These are phyloP conservation scores for Heterobasidion irregulare DNA, from an alignment of 1,284 basidiomycete species.

Conservation along the genomic window DNA sequence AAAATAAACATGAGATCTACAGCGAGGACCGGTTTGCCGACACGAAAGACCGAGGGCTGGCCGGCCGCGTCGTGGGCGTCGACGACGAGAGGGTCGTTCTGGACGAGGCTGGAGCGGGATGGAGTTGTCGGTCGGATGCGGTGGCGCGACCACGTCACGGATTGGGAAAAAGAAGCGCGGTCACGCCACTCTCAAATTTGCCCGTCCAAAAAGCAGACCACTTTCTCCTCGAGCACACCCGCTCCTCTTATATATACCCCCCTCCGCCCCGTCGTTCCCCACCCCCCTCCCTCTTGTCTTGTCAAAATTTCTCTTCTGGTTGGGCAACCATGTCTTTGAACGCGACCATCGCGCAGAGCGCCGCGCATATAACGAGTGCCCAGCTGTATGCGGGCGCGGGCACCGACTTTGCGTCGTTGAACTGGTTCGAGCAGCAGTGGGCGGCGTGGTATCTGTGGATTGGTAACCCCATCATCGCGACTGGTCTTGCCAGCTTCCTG, in stretches of 20 bases:
- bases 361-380: constrained; percentile 16
- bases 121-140: not conserved
- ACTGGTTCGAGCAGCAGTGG: constrained; percentile 77
- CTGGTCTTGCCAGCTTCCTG: constrained; percentile 89
- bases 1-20: too few species aligned
- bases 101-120: not conserved
- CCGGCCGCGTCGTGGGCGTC: too few species aligned
- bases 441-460: constrained; percentile 79
- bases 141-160: not conserved
- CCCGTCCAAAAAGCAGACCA: constrained; percentile 1
- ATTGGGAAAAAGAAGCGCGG: not conserved
- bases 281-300: not conserved
- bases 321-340: constrained; percentile 9
- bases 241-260: not conserved
- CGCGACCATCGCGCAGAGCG: constrained; percentile 1
- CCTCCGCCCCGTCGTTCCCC: not conserved
- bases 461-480: constrained; percentile 90
- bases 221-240: not conserved
- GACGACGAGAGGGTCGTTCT: not conserved
- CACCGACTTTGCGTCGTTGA: constrained; percentile 60
- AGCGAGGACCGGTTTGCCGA: too few species aligned
- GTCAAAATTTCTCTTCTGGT: not conserved
- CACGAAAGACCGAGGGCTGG: too few species aligned
- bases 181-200: not conserved
- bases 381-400: constrained; percentile 39